Percentiles rank a stretch among this genome's conserved stretches.
Conservation (phyloP, 2,329 filamentous ascomycete genomes). For the Thelonectria blattea region DNA sequence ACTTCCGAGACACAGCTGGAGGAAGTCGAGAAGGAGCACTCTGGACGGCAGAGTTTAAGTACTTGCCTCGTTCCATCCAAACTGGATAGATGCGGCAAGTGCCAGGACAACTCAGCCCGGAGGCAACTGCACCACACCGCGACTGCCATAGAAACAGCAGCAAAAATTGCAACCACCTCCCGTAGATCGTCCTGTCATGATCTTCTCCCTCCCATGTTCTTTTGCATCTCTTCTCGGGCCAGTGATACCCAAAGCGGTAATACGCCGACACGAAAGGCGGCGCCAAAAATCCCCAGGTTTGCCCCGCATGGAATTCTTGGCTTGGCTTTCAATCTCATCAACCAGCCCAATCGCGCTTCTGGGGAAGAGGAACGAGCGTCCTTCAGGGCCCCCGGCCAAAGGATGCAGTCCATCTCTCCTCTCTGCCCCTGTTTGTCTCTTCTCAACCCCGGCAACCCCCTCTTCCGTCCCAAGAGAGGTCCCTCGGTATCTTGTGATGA, state of each 20-base stretch:
- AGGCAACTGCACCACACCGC: conserved; percentile 14
- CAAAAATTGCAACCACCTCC: not conserved
- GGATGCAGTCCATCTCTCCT: not conserved
- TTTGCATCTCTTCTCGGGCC: conserved; percentile 37
- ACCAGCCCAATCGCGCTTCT: conserved; percentile 1
- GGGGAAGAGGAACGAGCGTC: conserved; percentile 10
- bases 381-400: conserved; percentile 19
- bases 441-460: not conserved
- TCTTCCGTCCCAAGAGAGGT: conserved; percentile 7
- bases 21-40: conserved; percentile 18
- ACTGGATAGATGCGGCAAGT: too few species aligned
- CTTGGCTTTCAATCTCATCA: too few species aligned
- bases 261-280: conserved; percentile 30
- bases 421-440: not conserved
- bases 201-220: conserved; percentile 28
- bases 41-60: conserved; percentile 32
- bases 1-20: conserved; percentile 18
- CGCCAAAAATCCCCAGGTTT: conserved; percentile 38
- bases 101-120: not conserved
- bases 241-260: conserved; percentile 36
- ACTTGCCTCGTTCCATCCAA: not conserved
- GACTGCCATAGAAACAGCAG: conserved; percentile 9
- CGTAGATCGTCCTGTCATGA: conserved; percentile 36
- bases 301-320: conserved; percentile 28
- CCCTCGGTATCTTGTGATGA: conserved; percentile 39